Evolutionary conservation across 768 basidiomycete genomes (phyloP).

Genomic region (Russula earlei): DNA sequence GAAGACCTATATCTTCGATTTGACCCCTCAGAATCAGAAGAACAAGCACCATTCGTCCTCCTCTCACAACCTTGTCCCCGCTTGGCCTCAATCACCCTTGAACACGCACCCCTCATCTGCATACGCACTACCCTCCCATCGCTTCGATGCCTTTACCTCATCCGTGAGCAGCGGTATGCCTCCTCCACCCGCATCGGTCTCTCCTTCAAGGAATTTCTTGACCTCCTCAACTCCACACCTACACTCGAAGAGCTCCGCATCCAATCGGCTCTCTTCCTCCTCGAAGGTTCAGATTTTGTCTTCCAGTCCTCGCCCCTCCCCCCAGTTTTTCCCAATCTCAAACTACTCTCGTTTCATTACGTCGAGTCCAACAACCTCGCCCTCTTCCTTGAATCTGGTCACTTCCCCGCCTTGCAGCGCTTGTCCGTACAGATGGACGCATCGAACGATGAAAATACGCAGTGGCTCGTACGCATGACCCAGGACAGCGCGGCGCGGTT

Average conservation of each 20-base stretch:
- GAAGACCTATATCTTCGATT: constrained; percentile 26
- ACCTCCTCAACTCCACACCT: constrained; percentile 15
- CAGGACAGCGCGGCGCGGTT: constrained; percentile 18
- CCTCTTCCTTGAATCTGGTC: constrained; percentile 25
- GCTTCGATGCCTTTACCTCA: constrained; percentile 22
- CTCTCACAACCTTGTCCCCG: constrained; percentile 24
- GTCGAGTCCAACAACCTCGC: constrained; percentile 25
- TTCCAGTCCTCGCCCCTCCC: constrained; percentile 20
- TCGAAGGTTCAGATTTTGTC: constrained; percentile 23
- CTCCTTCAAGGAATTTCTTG: constrained; percentile 23
- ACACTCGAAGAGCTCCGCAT: constrained; percentile 24
- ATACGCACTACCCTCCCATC: constrained; percentile 22
- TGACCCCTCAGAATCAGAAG: constrained; percentile 23
- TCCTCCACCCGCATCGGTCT: constrained; percentile 21
- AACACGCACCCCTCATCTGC: constrained; percentile 25
- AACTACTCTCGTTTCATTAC: constrained; percentile 20
- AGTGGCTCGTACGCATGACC: constrained; percentile 25
- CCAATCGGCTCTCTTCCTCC: constrained; percentile 22
- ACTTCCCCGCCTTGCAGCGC: constrained; percentile 21
- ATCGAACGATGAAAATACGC: constrained; percentile 23
- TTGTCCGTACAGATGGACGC: constrained; percentile 25
- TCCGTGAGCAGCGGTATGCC: constrained; percentile 24
- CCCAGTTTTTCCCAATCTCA: constrained; percentile 20
- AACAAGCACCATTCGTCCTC: constrained; percentile 22
- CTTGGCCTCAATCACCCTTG: constrained; percentile 23